A percentile compares a stretch with the other conserved stretches of the same genome.
phyloP scores from a whole-genome alignment of 2,329 filamentous ascomycete species.

The Daldinia eschscholtzii region DNA sequence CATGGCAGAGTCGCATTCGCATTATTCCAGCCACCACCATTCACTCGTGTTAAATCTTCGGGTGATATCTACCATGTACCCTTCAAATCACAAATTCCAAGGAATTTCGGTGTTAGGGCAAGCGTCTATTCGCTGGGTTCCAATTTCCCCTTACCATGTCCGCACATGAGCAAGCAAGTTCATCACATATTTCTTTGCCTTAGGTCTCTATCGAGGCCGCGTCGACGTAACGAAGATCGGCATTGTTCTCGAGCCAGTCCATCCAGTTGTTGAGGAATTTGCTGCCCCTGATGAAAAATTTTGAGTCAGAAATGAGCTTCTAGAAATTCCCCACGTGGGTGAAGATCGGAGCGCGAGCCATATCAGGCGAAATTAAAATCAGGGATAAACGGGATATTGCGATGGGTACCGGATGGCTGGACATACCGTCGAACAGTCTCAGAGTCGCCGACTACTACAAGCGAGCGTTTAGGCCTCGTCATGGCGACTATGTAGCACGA shows the following conservation, averaged over 20 bases:
- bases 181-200: slow-evolving; percentile 32
- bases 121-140: slow-evolving; percentile 29
- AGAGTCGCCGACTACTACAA: slow-evolving; percentile 92
- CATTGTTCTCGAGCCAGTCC: slow-evolving; percentile 87
- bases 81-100: slow-evolving; percentile 16
- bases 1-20: slow-evolving; percentile 34
- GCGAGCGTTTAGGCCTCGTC: slow-evolving; percentile 91
- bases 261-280: slow-evolving; percentile 92
- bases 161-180: slow-evolving; percentile 10
- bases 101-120: slow-evolving; percentile 18
- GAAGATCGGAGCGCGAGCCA: slow-evolving; percentile 32
- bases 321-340: slow-evolving; percentile 28
- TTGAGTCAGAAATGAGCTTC: slow-evolving; percentile 30
- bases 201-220: slow-evolving; percentile 53
- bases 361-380: slow-evolving; percentile 14
- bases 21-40: slow-evolving; percentile 13
- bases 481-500: slow-evolving; percentile 78
- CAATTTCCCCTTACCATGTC: slow-evolving; percentile 8
- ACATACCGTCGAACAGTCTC: slow-evolving; percentile 91
- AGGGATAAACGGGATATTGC: slow-evolving; percentile 15
- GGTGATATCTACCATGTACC: slow-evolving; percentile 30
- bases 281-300: slow-evolving; percentile 72
- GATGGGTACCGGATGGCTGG: slow-evolving; percentile 5
- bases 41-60: slow-evolving; percentile 26
- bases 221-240: slow-evolving; percentile 91